A percentile compares a stretch with the other conserved stretches of the same genome.
These are phyloP conservation scores for Pezicula carpinea DNA, from an alignment of 2,329 filamentous ascomycete genomes.

Conservation along the genomic window DNA sequence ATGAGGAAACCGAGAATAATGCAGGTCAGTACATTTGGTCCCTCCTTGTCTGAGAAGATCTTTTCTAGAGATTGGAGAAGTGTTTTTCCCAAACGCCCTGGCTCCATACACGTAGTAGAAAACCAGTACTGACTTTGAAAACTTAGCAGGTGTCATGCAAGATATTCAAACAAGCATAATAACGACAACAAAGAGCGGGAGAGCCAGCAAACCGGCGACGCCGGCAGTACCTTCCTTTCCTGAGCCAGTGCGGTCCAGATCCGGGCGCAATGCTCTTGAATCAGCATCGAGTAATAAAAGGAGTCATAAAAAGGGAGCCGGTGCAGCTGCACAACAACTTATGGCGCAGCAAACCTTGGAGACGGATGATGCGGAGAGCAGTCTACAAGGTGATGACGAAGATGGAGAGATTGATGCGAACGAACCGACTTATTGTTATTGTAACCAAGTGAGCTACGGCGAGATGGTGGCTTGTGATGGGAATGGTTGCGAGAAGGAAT, in stretches of 20 bases:
- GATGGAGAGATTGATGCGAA: constrained; percentile 63
- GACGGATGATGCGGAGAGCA: constrained; percentile 41
- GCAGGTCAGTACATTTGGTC: constrained; percentile 24
- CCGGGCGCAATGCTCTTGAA: constrained; percentile 41
- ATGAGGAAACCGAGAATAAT: constrained; percentile 44
- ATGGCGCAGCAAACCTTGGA: constrained; percentile 31
- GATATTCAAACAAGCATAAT: constrained; percentile 30
- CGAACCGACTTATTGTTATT: constrained; percentile 75
- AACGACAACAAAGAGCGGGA: constrained; percentile 55
- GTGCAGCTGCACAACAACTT: constrained; percentile 26
- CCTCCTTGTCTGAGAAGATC: no score
- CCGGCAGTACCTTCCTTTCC: constrained; percentile 56
- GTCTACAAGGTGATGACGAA: constrained; percentile 40
- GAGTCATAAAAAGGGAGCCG: constrained; percentile 54
- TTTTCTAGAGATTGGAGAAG: no score
- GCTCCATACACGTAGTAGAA: no score
- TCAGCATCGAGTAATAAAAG: constrained; percentile 38
- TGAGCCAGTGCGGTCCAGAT: constrained; percentile 48
- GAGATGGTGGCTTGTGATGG: constrained; percentile 82
- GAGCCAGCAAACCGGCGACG: constrained; percentile 63
- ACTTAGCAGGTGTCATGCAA: constrained; percentile 23
- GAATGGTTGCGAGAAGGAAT: constrained; percentile 67
- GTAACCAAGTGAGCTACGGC: constrained; percentile 74
- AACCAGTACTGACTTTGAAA: no score
- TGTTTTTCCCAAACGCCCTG: no score